A percentile compares a stretch with the other conserved stretches of the same genome.
Evolutionary conservation across 2,329 filamentous ascomycete species (phyloP).

Genomic region (Fusarium pseudonygamai): DNA sequence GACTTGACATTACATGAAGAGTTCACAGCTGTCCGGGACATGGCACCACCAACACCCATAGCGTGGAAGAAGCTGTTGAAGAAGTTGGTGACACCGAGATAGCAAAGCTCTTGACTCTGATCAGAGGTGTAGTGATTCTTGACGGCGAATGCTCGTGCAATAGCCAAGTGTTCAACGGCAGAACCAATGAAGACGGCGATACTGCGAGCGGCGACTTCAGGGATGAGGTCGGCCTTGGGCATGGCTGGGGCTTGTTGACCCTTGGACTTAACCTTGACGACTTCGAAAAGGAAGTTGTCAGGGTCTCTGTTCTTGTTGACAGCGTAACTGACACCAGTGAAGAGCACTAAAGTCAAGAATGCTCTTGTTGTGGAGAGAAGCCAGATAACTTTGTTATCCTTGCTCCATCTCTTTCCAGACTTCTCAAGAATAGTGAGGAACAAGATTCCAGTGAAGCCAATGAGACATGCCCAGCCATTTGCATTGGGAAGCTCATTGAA

Average conservation of each 20-base stretch:
- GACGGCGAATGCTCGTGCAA: conserved; percentile 70
- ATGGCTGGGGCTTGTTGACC: conserved; percentile 62
- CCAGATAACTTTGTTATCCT: conserved; percentile 66
- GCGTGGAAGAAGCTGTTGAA: conserved; percentile 72
- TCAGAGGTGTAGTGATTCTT: conserved; percentile 71
- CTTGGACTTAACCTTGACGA: conserved; percentile 65
- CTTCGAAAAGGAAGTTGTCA: conserved; percentile 59
- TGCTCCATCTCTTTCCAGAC: conserved; percentile 67
- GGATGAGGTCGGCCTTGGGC: conserved; percentile 58
- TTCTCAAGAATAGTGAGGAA: conserved; percentile 66
- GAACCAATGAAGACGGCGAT: conserved; percentile 71
- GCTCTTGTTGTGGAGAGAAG: conserved; percentile 68
- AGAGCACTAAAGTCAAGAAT: conserved; percentile 68
- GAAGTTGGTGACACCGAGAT: conserved; percentile 69
- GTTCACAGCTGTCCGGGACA: conserved; percentile 75
- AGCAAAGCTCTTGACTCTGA: conserved; percentile 72
- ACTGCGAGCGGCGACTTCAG: conserved; percentile 61
- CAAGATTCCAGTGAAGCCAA: conserved; percentile 67
- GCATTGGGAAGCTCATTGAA: conserved; percentile 65
- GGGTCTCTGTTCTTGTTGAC: conserved; percentile 63
- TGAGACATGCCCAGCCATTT: conserved; percentile 65
- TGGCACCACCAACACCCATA: conserved; percentile 72
- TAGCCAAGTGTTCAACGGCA: conserved; percentile 70
- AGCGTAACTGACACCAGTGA: conserved; percentile 70
- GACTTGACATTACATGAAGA: conserved; percentile 70